Evolutionary conservation across 352 stramenopile genomes (phyloP).

Genomic region (Globisporangium orthogonon): DNA sequence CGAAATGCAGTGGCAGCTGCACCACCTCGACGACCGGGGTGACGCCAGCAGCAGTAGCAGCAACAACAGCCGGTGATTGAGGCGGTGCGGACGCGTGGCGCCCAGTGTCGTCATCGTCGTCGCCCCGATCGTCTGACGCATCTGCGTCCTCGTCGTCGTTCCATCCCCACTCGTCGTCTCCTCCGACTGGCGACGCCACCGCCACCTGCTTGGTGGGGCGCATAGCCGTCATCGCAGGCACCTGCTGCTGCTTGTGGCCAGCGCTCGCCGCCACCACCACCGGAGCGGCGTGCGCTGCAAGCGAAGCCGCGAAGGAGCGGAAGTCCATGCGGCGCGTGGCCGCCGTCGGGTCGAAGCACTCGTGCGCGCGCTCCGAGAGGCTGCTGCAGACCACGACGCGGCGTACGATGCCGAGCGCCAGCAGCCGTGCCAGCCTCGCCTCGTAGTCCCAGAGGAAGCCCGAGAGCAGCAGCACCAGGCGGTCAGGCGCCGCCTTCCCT

Average conservation of each 20-base stretch:
- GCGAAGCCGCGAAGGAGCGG: slow-evolving; percentile 27
- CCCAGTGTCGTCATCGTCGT: background rate
- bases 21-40: slow-evolving; percentile 26
- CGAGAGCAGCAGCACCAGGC: slow-evolving; percentile 47
- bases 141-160: slow-evolving; percentile 20
- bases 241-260: slow-evolving; percentile 6
- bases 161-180: slow-evolving; percentile 47
- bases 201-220: too few relatives aligned
- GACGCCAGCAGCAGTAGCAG: background rate
- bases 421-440: slow-evolving; percentile 21
- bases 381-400: slow-evolving; percentile 55
- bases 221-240: slow-evolving; percentile 5
- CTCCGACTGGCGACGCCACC: background rate
- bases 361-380: slow-evolving; percentile 59
- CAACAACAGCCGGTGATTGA: background rate
- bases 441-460: slow-evolving; percentile 68
- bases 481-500: slow-evolving; percentile 15
- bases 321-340: slow-evolving; percentile 36
- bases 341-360: slow-evolving; percentile 49
- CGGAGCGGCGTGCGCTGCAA: slow-evolving; percentile 16
- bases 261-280: slow-evolving; percentile 1
- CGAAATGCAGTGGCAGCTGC: slow-evolving; percentile 52
- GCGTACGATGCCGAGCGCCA: slow-evolving; percentile 29
- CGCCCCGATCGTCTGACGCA: background rate
- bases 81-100: background rate